A percentile compares a stretch with the other conserved stretches of the same genome.
Evolutionary conservation across 176 grass and related monocot genomes (phyloP).

Genomic region (Aegilops sharonensis): DNA sequence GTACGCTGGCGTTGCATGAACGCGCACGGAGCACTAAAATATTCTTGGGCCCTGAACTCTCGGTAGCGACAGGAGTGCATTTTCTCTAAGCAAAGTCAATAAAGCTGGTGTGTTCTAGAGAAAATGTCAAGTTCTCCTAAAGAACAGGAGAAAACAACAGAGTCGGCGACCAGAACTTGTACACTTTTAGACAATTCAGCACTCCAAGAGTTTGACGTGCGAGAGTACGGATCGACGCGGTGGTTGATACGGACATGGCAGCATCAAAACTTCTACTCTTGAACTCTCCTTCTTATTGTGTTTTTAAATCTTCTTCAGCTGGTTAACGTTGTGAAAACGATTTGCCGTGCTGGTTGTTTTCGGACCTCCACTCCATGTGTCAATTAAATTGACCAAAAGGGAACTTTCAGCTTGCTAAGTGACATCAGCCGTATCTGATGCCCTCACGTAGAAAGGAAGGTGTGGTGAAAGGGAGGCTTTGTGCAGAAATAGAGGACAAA

Average conservation of each 20-base stretch:
- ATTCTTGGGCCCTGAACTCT: neutral
- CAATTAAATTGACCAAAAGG: neutral
- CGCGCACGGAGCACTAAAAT: neutral
- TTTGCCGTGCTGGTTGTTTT: neutral
- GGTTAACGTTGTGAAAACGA: too few species aligned
- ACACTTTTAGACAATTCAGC: neutral
- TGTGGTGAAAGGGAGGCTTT: too few species aligned
- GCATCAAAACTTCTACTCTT: neutral
- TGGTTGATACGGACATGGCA: neutral
- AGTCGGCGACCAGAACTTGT: neutral
- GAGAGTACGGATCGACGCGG: neutral
- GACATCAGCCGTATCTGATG: too few species aligned
- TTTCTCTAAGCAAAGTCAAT: neutral
- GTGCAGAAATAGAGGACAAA: too few species aligned
- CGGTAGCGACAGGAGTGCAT: neutral
- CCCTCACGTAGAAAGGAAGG: too few species aligned
- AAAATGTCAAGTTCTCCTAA: neutral
- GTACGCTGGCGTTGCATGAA: neutral
- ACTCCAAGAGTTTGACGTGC: neutral
- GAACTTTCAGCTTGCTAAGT: neutral
- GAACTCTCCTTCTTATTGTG: neutral
- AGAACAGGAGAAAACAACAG: neutral
- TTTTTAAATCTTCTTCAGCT: neutral
- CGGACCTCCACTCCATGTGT: neutral
- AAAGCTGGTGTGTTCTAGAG: neutral